Evolutionary conservation across 306 rosid species (phyloP).

Genomic region (Neltuma alba): DNA sequence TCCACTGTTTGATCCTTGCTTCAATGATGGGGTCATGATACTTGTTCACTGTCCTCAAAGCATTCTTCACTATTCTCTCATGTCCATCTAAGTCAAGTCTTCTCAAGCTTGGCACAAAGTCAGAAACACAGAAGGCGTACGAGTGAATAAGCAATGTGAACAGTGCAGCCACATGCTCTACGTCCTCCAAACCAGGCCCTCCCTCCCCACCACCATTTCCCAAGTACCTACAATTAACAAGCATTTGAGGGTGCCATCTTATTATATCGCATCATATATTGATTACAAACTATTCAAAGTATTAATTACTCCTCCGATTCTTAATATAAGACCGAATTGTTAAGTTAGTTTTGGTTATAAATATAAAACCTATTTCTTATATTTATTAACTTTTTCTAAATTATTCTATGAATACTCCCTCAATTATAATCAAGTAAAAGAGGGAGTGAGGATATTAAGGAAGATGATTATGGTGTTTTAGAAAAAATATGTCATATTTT

Average conservation of each 20-base stretch:
- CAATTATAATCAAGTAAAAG: no score
- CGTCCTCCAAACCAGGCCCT: slow-evolving; percentile 49
- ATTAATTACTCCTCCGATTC: no score
- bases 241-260: not conserved
- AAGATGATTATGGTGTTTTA: no score
- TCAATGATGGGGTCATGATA: slow-evolving; percentile 41
- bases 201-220: slow-evolving; percentile 38
- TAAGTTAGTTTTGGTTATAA: no score
- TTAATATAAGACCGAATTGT: no score
- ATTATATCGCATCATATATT: no score
- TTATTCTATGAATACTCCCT: no score
- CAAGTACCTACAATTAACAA: slow-evolving; percentile 17
- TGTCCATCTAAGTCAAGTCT: slow-evolving; percentile 44
- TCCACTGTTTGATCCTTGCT: slow-evolving; percentile 41
- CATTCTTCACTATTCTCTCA: slow-evolving; percentile 19
- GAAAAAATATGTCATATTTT: no score
- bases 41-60: slow-evolving; percentile 14
- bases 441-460: no score
- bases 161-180: slow-evolving; percentile 34
- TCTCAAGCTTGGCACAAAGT: slow-evolving; percentile 43
- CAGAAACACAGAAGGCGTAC: slow-evolving; percentile 40
- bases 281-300: not conserved
- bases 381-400: no score
- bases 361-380: no score
- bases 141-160: slow-evolving; percentile 11